Base-by-base conservation (phyloP, 768 basidiomycete genomes). In the Erythrobasidium yunnanense region DNA sequence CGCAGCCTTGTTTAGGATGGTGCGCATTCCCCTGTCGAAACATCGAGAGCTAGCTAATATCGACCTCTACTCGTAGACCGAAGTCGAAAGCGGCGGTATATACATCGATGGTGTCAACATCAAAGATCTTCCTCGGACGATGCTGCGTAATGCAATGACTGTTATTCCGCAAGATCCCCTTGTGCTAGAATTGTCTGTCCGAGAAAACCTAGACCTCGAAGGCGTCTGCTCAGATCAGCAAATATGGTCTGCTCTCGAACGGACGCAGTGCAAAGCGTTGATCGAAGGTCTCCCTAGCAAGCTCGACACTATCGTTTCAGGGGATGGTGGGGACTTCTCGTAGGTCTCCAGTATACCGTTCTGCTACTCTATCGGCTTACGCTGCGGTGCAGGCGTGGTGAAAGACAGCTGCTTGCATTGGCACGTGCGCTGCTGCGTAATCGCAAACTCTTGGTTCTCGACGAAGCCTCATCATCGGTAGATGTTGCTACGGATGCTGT, bases 161-260 rank as follows among this genome's bases (percentile, higher is more conserved):
- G 53, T 68, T 30, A 68, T 68, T 2, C 51, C 55, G 34, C 65
- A 66, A 67, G 68, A 69, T 17, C 68, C 68, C 3, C n/a, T 67
- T 5, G 8, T 69, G 32, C 53, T 69, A 17, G 67, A 68, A 33
- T 15, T 66, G 46, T 32, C 52, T 23, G 25, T 69, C 1, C 51
- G 68, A 6, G 68, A 69, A 32, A 69, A 69, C 38, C 67, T 69
- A 8, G 68, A 69, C 35, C 47, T 63, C 6, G 68, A 69, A 49
- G 68, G 68, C 6, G 2, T 8, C 6, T 29, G 45, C 22, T 51
- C 68, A 8, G 68, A 69, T 47, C 47, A 32, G 15, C 56, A 69
- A 29, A 68, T 69, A 25, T 69, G 68, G 68, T 45, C 45, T 2
- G 68, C 68, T 6, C 62, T 69, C 8, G 66, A 69, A 33, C 50